These are phyloP conservation scores for Colletotrichum melonis DNA, from an alignment of 2,329 filamentous ascomycete species.

Conservation along the genomic window DNA sequence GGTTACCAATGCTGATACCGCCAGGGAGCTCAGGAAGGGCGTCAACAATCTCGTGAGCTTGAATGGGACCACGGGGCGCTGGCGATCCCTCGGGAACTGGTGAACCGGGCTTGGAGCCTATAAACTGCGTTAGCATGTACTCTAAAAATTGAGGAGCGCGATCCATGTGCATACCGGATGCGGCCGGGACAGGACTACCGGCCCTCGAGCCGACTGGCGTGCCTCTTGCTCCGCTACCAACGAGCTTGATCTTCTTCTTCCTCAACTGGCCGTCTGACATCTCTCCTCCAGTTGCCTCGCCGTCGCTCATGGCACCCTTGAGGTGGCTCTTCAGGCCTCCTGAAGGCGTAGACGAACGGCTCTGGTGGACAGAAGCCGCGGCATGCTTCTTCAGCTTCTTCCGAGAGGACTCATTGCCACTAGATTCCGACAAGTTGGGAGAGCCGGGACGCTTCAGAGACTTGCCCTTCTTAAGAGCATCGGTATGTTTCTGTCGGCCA, in stretches of 20 bases:
- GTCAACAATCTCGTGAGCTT: slow-evolving; percentile 65
- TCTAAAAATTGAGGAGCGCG: background rate
- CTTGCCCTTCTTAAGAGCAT: slow-evolving; percentile 66
- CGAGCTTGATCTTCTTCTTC: slow-evolving; percentile 68
- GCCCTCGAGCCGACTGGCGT: slow-evolving; percentile 71
- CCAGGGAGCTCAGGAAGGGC: slow-evolving; percentile 60
- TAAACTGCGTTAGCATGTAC: background rate
- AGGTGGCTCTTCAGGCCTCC: slow-evolving; percentile 55
- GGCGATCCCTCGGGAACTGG: slow-evolving; percentile 36
- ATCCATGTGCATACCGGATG: slow-evolving; percentile 48
- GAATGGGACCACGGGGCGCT: slow-evolving; percentile 48
- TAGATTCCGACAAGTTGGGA: slow-evolving; percentile 88
- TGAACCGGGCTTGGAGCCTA: slow-evolving; percentile 38
- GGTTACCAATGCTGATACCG: slow-evolving; percentile 65
- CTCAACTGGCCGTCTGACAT: slow-evolving; percentile 66
- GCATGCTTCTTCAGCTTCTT: slow-evolving; percentile 81
- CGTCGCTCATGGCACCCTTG: slow-evolving; percentile 76
- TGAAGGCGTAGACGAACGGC: slow-evolving; percentile 67
- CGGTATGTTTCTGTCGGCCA: slow-evolving; percentile 57
- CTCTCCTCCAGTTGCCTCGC: slow-evolving; percentile 76
- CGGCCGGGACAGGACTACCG: slow-evolving; percentile 66
- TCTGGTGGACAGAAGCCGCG: slow-evolving; percentile 58
- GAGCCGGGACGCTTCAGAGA: slow-evolving; percentile 87
- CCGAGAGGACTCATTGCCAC: slow-evolving; percentile 87
- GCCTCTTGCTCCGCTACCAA: slow-evolving; percentile 55